Percentiles rank a stretch among this genome's conserved stretches.
Conservation (phyloP, 108 stramenopile species). For the Pseudonitzschia multiseries region DNA sequence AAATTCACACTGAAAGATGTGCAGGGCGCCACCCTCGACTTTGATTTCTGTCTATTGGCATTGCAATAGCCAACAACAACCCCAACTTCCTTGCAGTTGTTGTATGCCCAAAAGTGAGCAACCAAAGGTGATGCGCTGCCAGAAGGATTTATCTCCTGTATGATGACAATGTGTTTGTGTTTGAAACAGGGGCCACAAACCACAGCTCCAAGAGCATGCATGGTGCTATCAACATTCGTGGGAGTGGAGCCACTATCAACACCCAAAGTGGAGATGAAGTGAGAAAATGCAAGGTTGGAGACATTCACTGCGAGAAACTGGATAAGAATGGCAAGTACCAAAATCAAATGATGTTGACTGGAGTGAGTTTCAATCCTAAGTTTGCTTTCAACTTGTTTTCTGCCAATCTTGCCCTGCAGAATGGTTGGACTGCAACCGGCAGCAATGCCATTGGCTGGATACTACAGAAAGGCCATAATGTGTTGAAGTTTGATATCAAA, state of each 20-base stretch:
- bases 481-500: background rate
- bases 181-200: background rate
- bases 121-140: background rate
- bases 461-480: background rate
- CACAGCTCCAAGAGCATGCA: background rate
- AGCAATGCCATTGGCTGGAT: background rate
- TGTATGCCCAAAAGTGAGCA: background rate
- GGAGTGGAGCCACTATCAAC: background rate
- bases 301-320: background rate
- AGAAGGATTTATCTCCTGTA: background rate
- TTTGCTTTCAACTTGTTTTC: background rate
- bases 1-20: background rate
- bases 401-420: background rate
- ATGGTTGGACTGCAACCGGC: background rate
- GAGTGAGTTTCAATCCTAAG: background rate
- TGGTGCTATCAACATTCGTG: background rate
- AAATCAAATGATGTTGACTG: background rate
- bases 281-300: background rate
- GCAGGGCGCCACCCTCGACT: background rate
- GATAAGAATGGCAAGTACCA: background rate
- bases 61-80: background rate
- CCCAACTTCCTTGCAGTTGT: background rate
- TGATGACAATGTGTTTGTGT: conserved; percentile 1
- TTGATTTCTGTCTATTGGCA: background rate
- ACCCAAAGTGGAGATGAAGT: background rate